Evolutionary conservation across 2,329 filamentous ascomycete genomes (phyloP).

Genomic region (Ceratocystis huliohia): DNA sequence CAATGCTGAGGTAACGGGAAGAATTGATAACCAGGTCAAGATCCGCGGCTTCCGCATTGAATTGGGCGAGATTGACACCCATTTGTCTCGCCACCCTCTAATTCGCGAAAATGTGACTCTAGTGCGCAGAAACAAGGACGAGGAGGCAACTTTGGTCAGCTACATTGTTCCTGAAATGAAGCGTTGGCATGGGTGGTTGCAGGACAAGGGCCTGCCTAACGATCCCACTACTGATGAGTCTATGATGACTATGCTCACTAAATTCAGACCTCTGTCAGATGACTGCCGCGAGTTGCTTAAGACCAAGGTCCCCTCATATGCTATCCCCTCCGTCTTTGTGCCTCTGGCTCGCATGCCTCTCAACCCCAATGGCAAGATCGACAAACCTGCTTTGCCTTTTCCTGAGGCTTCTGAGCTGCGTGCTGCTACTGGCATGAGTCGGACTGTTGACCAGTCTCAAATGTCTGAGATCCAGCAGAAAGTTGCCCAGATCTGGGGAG

Average conservation of each 20-base stretch:
- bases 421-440: constrained; percentile 16
- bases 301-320: constrained; percentile 28
- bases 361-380: constrained; percentile 66
- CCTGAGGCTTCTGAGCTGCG: constrained; percentile 31
- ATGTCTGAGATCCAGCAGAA: constrained; percentile 26
- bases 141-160: constrained; percentile 75
- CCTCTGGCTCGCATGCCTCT: constrained; percentile 25
- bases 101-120: constrained; percentile 79
- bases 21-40: constrained; percentile 84
- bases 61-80: constrained; percentile 79
- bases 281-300: constrained; percentile 31
- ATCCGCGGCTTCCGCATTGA: constrained; percentile 94
- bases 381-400: constrained; percentile 66
- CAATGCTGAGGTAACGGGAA: constrained; percentile 64
- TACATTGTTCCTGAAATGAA: constrained; percentile 77
- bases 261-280: constrained; percentile 28
- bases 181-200: constrained; percentile 59
- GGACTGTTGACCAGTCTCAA: constrained; percentile 38
- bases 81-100: constrained; percentile 60
- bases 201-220: constrained; percentile 19
- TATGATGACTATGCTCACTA: constrained; percentile 29
- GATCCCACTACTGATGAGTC: constrained; percentile 20
- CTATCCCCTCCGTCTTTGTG: constrained; percentile 29
- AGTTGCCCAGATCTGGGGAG: constrained; percentile 22
- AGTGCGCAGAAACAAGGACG: constrained; percentile 68